Base-by-base conservation (phyloP, 805 yeast genomes). In the Candida hungchunana region DNA sequence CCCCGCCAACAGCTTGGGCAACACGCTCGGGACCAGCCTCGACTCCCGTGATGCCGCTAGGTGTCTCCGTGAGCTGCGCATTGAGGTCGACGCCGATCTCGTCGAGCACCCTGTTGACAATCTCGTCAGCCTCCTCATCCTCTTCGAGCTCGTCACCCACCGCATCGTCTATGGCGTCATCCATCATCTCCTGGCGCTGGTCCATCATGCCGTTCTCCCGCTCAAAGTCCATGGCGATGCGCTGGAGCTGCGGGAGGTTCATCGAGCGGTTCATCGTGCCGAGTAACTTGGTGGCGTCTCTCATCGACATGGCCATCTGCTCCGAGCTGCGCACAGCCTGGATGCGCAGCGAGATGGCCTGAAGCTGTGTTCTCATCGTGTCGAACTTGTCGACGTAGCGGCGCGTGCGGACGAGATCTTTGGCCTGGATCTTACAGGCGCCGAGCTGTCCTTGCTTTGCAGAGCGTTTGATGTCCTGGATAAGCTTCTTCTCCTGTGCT, bases 141-240 rank as follows among this genome's bases (percentile, higher is more conserved):
- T 84, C 94, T 17, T 75, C 87, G 39, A 85, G 77, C 51, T 86
- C 97, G 52, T 81, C 87, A 36, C 82, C 95, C 93, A 93, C 87
- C 14, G 93, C 84, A 58, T 90, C 96, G 56, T 93, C 99, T 51
- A 93, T 82, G 14, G 96, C 94, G 57, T 93, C 98, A 57, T 93
- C 98, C 83, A 93, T 93, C 77, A 94, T 86, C 59, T 94, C 99
- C 60, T 94, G 97, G 54, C 95, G 81, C 64, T 93, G 98, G 60
- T 90, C 97, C 97, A 93, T 93, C 50, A 94, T 66, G 56, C 94
- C 98, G 60, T 84, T 86, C 55, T 90, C 95, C 52, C 77, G 79
- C 53, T 93, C 95, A 60, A 93, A 93, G 52, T 93, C 97, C 83
- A 86, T 89, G 3, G 97, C 87, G 15, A 93, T 93, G 43, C 82